These are phyloP conservation scores for Trifolium fragiferum DNA, from an alignment of 306 rosid species.

Conservation along the genomic window DNA sequence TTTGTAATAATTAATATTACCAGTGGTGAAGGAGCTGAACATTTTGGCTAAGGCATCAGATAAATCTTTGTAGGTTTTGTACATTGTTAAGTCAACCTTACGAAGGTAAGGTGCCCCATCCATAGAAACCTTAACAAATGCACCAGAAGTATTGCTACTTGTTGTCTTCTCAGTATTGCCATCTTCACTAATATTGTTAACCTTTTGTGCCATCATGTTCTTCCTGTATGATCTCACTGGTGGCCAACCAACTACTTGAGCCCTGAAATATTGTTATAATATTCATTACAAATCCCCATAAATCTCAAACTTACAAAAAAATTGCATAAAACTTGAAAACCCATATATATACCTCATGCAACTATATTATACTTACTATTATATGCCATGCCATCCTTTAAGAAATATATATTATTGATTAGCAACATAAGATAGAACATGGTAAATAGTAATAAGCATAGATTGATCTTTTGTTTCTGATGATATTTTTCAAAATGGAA, in stretches of 20 bases:
- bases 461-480: too few species aligned
- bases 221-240: constrained; percentile 97
- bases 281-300: constrained; percentile 33
- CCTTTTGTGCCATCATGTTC: constrained; percentile 87
- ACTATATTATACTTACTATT: not conserved
- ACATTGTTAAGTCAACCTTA: constrained; percentile 93
- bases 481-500: too few species aligned
- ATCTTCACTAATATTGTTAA: constrained; percentile 33
- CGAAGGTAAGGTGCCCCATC: constrained; percentile 99
- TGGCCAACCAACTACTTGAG: constrained; percentile 99
- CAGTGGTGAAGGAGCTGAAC: constrained; percentile 98
- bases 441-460: too few species aligned
- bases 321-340: not conserved
- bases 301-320: not conserved
- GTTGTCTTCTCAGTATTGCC: constrained; percentile 49
- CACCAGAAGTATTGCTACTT: constrained; percentile 37
- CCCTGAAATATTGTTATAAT: constrained; percentile 51
- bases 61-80: constrained; percentile 85
- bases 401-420: not conserved
- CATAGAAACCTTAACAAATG: constrained; percentile 94
- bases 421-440: not conserved
- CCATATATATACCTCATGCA: constrained; percentile 21
- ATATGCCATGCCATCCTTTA: constrained; percentile 1
- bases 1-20: constrained; percentile 30
- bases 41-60: constrained; percentile 97